Conservation (phyloP, 2,329 filamentous ascomycete species). For the Ascochyta pisi region DNA sequence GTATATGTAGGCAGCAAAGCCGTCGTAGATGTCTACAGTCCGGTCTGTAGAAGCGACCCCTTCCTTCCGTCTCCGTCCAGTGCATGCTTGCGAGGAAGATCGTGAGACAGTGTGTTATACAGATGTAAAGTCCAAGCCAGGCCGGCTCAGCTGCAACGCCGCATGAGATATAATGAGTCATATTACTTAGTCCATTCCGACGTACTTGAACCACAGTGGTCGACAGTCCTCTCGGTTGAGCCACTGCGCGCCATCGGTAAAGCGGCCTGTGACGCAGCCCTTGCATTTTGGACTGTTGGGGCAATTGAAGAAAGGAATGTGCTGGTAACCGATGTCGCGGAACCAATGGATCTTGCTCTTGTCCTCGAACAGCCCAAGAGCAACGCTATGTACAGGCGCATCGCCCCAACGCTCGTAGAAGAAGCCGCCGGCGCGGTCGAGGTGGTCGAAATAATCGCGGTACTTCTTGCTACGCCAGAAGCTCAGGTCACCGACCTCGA, state of each 20-base stretch:
- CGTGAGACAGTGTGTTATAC: not conserved
- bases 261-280: constrained; percentile 82
- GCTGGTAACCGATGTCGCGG: constrained; percentile 98
- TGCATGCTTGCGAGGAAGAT: not conserved
- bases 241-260: constrained; percentile 87
- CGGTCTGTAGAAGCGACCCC: not conserved
- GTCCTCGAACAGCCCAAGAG: constrained; percentile 90
- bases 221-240: constrained; percentile 91
- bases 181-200: constrained; percentile 72
- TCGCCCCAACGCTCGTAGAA: constrained; percentile 99
- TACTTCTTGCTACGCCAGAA: constrained; percentile 93
- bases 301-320: constrained; percentile 98
- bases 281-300: constrained; percentile 94
- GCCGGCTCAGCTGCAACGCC: constrained; percentile 10
- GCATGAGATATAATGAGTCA: not conserved
- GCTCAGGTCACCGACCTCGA: constrained; percentile 90
- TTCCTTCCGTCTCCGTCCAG: not conserved
- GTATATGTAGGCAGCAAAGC: not conserved
- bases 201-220: constrained; percentile 96
- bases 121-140: not conserved
- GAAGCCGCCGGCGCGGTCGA: constrained; percentile 93
- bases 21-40: not conserved
- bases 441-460: constrained; percentile 93
- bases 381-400: constrained; percentile 95
- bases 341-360: constrained; percentile 95